A percentile compares a stretch with the other conserved stretches of the same genome.
These are phyloP conservation scores for Nigrospora osmanthi DNA, from an alignment of 2,329 filamentous ascomycete genomes.

Conservation along the genomic window DNA sequence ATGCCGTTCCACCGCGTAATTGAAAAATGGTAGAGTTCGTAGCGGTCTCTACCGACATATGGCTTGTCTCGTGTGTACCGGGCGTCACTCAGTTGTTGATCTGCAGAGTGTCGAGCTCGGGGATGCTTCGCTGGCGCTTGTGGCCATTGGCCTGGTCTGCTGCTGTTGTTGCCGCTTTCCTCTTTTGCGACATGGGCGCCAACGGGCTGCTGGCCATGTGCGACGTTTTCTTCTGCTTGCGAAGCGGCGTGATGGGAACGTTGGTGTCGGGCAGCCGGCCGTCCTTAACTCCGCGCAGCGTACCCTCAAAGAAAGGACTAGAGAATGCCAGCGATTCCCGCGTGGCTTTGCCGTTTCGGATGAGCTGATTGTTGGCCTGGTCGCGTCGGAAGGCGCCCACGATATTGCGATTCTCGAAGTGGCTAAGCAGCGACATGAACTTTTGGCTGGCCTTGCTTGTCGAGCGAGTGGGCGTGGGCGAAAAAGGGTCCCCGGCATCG, in stretches of 20 bases:
- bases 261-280: slow-evolving; percentile 59
- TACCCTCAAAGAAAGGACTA: slow-evolving; percentile 50
- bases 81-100: background rate
- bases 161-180: slow-evolving; percentile 44
- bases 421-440: slow-evolving; percentile 49
- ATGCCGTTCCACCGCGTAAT: too few relatives aligned
- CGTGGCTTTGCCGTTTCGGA: slow-evolving; percentile 52
- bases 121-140: slow-evolving; percentile 52
- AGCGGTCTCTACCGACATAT: too few relatives aligned
- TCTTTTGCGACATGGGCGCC: slow-evolving; percentile 40
- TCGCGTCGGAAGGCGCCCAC: slow-evolving; percentile 73
- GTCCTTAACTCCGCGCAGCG: slow-evolving; percentile 55
- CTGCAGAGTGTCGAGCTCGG: slow-evolving; percentile 36
- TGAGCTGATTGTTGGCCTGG: slow-evolving; percentile 54
- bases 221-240: slow-evolving; percentile 46
- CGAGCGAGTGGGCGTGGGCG: slow-evolving; percentile 43
- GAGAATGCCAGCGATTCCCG: slow-evolving; percentile 56
- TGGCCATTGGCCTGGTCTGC: slow-evolving; percentile 33
- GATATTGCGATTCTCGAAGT: slow-evolving; percentile 58
- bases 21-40: too few relatives aligned
- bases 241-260: slow-evolving; percentile 59
- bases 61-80: too few relatives aligned
- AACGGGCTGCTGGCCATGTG: slow-evolving; percentile 42
- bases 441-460: slow-evolving; percentile 39
- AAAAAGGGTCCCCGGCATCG: slow-evolving; percentile 36